A percentile compares a stretch with the other conserved stretches of the same genome.
phyloP scores from a whole-genome alignment of 176 grass and related monocot genomes.

The Eleusine coracana region DNA sequence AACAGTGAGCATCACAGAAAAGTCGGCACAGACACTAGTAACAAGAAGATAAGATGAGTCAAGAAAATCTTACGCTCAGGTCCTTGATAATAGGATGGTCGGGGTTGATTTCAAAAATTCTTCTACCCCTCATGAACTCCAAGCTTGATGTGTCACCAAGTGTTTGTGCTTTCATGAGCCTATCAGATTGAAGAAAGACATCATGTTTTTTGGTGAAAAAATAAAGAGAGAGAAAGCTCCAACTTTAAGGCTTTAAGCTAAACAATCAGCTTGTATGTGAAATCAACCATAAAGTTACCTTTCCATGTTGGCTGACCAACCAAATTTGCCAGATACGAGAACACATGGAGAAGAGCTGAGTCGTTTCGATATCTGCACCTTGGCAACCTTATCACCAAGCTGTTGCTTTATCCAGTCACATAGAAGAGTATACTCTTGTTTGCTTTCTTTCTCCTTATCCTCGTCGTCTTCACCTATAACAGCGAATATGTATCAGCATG shows the following conservation, averaged over 20 bases:
- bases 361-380: conserved; percentile 91
- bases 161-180: conserved; percentile 98
- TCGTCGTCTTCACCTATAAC: conserved; percentile 73
- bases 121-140: conserved; percentile 96
- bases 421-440: conserved; percentile 81
- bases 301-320: conserved; percentile 84
- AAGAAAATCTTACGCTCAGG: conserved; percentile 66
- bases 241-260: neutral
- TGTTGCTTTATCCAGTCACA: conserved; percentile 71
- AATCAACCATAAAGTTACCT: conserved; percentile 49
- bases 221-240: neutral
- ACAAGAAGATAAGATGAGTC: neutral
- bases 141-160: conserved; percentile 93
- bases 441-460: conserved; percentile 70
- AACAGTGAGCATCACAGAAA: neutral
- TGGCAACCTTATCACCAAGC: conserved; percentile 94
- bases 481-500: conserved; percentile 18
- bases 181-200: conserved; percentile 25
- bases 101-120: conserved; percentile 93
- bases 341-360: conserved; percentile 98
- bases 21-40: neutral
- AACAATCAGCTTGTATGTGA: neutral
- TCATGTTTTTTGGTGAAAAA: neutral
- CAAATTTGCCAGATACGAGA: conserved; percentile 97
- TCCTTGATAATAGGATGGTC: conserved; percentile 91